Conservation (phyloP, 2,329 filamentous ascomycete genomes). For the Scedosporium boydii region DNA sequence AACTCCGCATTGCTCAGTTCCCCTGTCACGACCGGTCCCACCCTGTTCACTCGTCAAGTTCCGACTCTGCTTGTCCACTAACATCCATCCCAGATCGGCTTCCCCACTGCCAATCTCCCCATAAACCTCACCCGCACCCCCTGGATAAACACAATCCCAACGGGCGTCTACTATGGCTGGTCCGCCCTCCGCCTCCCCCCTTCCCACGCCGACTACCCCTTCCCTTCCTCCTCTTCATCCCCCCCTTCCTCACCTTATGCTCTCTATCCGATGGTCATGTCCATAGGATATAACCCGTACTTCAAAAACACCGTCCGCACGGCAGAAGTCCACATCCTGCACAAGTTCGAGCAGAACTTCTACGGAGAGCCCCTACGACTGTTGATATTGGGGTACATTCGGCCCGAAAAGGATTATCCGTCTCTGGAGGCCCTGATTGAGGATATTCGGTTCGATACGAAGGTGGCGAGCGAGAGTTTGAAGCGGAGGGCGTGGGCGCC, state of each 20-base stretch:
- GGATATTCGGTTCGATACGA: conserved; percentile 84
- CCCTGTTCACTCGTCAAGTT: background rate
- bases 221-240: conserved; percentile 10
- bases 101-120: conserved; percentile 89
- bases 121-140: conserved; percentile 52
- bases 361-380: conserved; percentile 75
- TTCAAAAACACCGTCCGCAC: conserved; percentile 84
- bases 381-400: conserved; percentile 75
- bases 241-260: conserved; percentile 15
- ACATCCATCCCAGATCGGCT: conserved; percentile 60
- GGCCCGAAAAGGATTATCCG: conserved; percentile 82
- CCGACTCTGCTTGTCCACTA: conserved; percentile 1
- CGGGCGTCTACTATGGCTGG: conserved; percentile 92
- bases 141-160: conserved; percentile 55
- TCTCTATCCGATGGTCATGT: conserved; percentile 83
- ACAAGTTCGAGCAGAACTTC: conserved; percentile 69
- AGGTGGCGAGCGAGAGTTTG: conserved; percentile 68
- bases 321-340: conserved; percentile 85
- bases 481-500: conserved; percentile 52
- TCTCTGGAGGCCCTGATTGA: conserved; percentile 72
- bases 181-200: conserved; percentile 58
- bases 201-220: conserved; percentile 31
- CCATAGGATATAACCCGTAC: conserved; percentile 93
- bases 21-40: background rate
- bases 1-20: background rate